These are phyloP conservation scores for Linnemannia hyalina DNA, from an alignment of 192 early-diverging fungal genomes.

Conservation along the genomic window DNA sequence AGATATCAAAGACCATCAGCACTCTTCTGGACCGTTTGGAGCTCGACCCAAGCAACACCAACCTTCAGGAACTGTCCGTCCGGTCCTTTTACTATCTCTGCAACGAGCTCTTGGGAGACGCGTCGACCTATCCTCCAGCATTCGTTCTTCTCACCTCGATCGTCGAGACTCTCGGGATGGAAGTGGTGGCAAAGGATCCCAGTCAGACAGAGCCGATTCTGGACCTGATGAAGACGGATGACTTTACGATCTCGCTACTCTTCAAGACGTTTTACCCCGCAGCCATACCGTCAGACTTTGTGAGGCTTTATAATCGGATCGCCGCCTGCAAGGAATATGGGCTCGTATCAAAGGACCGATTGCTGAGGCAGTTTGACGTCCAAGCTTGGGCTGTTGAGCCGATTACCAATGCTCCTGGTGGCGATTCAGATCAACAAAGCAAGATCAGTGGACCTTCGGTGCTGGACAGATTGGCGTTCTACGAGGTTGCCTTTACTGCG, in stretches of 20 bases:
- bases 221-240: conserved; percentile 45
- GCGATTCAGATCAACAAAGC: background rate
- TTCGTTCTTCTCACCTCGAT: conserved; percentile 32
- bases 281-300: conserved; percentile 36
- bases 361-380: conserved; percentile 51
- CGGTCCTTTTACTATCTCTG: conserved; percentile 38
- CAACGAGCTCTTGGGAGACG: conserved; percentile 39
- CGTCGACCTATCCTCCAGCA: conserved; percentile 32
- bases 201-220: conserved; percentile 40
- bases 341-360: conserved; percentile 35
- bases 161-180: conserved; percentile 38
- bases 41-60: background rate
- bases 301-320: conserved; percentile 42
- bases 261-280: conserved; percentile 53
- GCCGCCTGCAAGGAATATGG: conserved; percentile 45
- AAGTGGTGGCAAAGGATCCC: conserved; percentile 42
- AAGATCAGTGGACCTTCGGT: conserved; percentile 16
- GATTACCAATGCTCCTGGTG: no score
- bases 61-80: conserved; percentile 20
- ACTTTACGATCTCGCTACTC: conserved; percentile 38
- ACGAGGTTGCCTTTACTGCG: conserved; percentile 45
- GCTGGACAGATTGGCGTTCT: conserved; percentile 35
- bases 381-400: conserved; percentile 41
- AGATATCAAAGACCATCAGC: conserved; percentile 16
- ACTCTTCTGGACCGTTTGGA: background rate